Conservation (phyloP, 2,329 filamentous ascomycete species). For the Blastomyces parvus region DNA sequence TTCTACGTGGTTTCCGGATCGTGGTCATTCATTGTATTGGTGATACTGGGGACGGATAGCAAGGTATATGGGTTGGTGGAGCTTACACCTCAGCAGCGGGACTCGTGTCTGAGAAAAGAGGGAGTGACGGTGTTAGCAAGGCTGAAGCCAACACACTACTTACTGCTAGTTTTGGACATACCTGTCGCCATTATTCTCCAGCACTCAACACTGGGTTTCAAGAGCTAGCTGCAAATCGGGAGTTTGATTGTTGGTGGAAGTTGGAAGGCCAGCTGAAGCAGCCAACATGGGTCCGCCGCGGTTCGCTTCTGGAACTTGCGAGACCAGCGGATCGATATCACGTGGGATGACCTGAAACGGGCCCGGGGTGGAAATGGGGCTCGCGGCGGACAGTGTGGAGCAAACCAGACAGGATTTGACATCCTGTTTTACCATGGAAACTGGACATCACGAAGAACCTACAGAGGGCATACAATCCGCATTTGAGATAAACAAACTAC, state of each 20-base stretch:
- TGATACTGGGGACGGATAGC: neutral
- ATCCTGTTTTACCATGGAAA: neutral
- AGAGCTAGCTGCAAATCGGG: neutral
- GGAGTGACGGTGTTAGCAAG: neutral
- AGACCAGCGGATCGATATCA: neutral
- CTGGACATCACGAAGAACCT: too few species aligned
- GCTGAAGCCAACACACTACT: neutral
- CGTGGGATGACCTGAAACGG: constrained; percentile 1
- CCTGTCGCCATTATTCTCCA: constrained; percentile 5
- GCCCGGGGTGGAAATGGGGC: neutral
- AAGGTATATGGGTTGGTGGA: neutral
- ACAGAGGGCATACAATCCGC: too few species aligned
- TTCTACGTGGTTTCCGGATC: neutral
- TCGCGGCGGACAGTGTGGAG: neutral
- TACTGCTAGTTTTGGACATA: neutral
- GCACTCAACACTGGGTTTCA: neutral
- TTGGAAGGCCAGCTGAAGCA: neutral
- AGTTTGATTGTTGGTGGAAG: neutral
- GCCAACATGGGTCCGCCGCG: neutral
- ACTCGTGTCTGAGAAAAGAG: neutral
- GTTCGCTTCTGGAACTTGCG: neutral
- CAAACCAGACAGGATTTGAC: neutral
- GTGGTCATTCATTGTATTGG: neutral
- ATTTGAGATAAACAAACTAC: too few species aligned
- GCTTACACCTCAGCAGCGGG: constrained; percentile 29